Conservation (phyloP, 2,329 filamentous ascomycete species). For the Paecilomyces sp. region DNA sequence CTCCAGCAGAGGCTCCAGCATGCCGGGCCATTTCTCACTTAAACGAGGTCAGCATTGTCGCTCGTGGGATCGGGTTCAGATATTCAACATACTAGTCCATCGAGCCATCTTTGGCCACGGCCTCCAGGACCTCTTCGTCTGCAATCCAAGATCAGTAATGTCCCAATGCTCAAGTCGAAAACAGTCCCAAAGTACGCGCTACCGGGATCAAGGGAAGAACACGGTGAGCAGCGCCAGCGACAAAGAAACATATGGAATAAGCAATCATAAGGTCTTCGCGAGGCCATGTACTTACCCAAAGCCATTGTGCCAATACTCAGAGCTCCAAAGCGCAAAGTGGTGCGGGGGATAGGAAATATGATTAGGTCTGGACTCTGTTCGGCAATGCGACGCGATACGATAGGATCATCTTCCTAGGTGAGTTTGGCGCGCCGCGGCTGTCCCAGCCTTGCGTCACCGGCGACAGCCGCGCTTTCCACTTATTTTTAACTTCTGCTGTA, state of each 20-base stretch:
- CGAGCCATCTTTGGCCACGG: constrained; percentile 51
- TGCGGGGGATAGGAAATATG: background rate
- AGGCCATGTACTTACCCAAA: constrained; percentile 17
- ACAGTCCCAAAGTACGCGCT: background rate
- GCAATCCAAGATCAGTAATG: background rate
- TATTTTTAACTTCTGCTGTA: too few relatives aligned
- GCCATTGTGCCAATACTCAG: constrained; percentile 17
- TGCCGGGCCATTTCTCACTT: constrained; percentile 62
- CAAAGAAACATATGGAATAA: background rate
- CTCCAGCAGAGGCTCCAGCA: constrained; percentile 58
- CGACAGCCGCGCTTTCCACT: background rate
- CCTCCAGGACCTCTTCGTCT: constrained; percentile 49
- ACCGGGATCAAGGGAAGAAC: background rate
- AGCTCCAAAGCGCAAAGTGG: background rate
- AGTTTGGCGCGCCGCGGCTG: background rate
- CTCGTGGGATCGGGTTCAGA: background rate
- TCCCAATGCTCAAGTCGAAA: background rate
- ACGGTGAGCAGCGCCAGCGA: background rate
- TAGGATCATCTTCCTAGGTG: background rate
- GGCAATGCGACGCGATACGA: background rate
- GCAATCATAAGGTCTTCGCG: background rate
- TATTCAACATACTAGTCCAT: constrained; percentile 48
- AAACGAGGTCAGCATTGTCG: constrained; percentile 23
- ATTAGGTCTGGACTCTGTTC: background rate
- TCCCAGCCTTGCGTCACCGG: background rate